A percentile compares a stretch with the other conserved stretches of the same genome.
Conservation (phyloP, 2,329 filamentous ascomycete species). For the Cladosporium sp. region DNA sequence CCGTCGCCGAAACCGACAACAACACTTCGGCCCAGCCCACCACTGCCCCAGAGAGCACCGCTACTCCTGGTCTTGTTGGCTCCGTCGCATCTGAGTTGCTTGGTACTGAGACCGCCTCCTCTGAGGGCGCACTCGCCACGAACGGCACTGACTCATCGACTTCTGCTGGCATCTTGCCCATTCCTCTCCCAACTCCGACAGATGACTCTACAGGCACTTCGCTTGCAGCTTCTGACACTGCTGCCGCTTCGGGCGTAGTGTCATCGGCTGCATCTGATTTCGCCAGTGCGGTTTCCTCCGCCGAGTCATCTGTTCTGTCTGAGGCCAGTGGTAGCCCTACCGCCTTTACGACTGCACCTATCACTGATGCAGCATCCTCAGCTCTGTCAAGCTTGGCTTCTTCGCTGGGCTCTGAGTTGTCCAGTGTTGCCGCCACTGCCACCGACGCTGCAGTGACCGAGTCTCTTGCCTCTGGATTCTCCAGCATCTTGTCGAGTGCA, state of each 20-base stretch:
- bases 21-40: not conserved
- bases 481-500: slow-evolving; percentile 36
- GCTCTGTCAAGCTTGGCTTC: slow-evolving; percentile 35
- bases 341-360: slow-evolving; percentile 18
- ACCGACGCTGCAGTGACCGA: slow-evolving; percentile 33
- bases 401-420: slow-evolving; percentile 33
- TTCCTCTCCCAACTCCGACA: slow-evolving; percentile 1
- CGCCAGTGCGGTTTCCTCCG: slow-evolving; percentile 23
- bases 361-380: slow-evolving; percentile 28
- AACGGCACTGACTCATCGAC: slow-evolving; percentile 17
- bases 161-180: slow-evolving; percentile 12
- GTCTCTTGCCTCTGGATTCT: slow-evolving; percentile 34
- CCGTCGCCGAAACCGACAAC: not conserved
- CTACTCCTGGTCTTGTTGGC: not conserved
- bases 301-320: slow-evolving; percentile 28
- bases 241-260: slow-evolving; percentile 26
- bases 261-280: slow-evolving; percentile 31
- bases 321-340: slow-evolving; percentile 23
- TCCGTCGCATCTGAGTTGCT: not conserved
- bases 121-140: not conserved
- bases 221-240: slow-evolving; percentile 7
- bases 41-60: not conserved
- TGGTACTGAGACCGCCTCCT: not conserved
- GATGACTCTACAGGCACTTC: slow-evolving; percentile 7
- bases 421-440: slow-evolving; percentile 34